These are phyloP conservation scores for Candida argentea DNA, from an alignment of 805 yeast genomes.

Conservation along the genomic window DNA sequence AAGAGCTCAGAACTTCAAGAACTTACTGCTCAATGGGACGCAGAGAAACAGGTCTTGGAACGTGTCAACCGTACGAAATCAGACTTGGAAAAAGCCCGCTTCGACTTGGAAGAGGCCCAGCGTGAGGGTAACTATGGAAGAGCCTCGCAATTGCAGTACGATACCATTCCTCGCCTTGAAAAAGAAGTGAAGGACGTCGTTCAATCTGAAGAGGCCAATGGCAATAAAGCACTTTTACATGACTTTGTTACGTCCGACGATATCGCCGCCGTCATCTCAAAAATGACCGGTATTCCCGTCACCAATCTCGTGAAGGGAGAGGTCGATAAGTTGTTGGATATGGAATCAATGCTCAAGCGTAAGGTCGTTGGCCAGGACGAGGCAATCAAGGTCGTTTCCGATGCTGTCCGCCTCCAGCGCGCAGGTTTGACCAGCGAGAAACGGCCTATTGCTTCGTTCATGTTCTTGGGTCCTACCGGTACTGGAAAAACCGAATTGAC, in stretches of 20 bases:
- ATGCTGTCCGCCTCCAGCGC: conserved; percentile 91
- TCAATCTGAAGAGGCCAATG: conserved; percentile 21
- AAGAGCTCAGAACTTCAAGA: conserved; percentile 60
- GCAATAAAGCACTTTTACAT: conserved; percentile 44
- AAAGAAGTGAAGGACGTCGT: conserved; percentile 40
- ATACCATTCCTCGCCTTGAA: conserved; percentile 76
- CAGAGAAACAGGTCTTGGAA: conserved; percentile 69
- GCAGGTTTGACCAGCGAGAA: conserved; percentile 94
- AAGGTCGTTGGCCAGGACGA: conserved; percentile 94
- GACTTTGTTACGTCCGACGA: conserved; percentile 93
- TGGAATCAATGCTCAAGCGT: conserved; percentile 70
- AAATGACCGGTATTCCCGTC: conserved; percentile 94
- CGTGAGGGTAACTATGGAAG: conserved; percentile 77
- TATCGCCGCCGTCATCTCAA: conserved; percentile 82
- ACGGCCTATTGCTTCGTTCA: conserved; percentile 92
- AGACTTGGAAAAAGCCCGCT: conserved; percentile 73
- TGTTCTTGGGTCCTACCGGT: conserved; percentile 97
- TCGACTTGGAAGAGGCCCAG: conserved; percentile 73
- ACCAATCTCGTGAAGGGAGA: conserved; percentile 89
- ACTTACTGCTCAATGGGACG: conserved; percentile 79
- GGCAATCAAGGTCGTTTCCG: conserved; percentile 81
- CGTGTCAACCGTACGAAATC: conserved; percentile 70
- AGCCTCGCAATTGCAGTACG: conserved; percentile 85
- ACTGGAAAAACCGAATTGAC: conserved; percentile 97
- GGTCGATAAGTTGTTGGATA: conserved; percentile 76